phyloP scores from a whole-genome alignment of 2,329 filamentous ascomycete genomes.

The Trichoderma sp. region DNA sequence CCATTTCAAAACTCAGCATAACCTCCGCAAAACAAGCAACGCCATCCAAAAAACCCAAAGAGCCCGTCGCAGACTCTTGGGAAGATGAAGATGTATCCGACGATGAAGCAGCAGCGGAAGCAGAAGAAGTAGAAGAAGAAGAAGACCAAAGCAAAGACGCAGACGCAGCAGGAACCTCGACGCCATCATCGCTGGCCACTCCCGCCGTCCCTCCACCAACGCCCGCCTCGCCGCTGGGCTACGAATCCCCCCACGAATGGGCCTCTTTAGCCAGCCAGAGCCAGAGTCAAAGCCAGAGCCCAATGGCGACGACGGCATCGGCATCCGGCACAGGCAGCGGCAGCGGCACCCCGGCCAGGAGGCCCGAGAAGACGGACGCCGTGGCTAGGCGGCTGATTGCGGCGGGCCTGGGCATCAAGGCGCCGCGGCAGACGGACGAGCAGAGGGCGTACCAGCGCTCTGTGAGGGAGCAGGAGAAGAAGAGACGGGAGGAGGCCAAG shows the following conservation, averaged over 20 bases:
- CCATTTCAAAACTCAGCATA: slow-evolving; percentile 39
- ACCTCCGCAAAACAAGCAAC: slow-evolving; percentile 28
- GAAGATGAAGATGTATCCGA: slow-evolving; percentile 60
- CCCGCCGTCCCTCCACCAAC: slow-evolving; percentile 11
- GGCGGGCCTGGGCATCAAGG: slow-evolving; percentile 77
- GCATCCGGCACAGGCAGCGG: slow-evolving; percentile 7
- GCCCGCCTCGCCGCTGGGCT: slow-evolving; percentile 1
- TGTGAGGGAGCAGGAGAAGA: slow-evolving; percentile 81
- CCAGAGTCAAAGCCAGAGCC: not conserved
- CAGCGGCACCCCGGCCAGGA: slow-evolving; percentile 34
- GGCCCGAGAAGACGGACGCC: slow-evolving; percentile 91
- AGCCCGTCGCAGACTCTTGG: slow-evolving; percentile 47
- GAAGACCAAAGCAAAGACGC: slow-evolving; percentile 26
- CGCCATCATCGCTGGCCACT: not conserved
- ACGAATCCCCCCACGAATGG: slow-evolving; percentile 30
- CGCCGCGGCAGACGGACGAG: slow-evolving; percentile 82
- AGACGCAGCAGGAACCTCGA: not conserved
- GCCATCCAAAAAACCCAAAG: slow-evolving; percentile 33
- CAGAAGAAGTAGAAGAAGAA: slow-evolving; percentile 24
- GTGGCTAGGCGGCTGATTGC: slow-evolving; percentile 90
- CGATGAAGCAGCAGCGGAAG: slow-evolving; percentile 18
- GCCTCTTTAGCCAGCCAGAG: not conserved
- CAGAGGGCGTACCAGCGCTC: slow-evolving; percentile 83
- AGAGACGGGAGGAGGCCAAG: slow-evolving; percentile 70
- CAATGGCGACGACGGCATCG: not conserved